Evolutionary conservation across 306 rosid genomes (phyloP).

Genomic region (Calophaca sinica): DNA sequence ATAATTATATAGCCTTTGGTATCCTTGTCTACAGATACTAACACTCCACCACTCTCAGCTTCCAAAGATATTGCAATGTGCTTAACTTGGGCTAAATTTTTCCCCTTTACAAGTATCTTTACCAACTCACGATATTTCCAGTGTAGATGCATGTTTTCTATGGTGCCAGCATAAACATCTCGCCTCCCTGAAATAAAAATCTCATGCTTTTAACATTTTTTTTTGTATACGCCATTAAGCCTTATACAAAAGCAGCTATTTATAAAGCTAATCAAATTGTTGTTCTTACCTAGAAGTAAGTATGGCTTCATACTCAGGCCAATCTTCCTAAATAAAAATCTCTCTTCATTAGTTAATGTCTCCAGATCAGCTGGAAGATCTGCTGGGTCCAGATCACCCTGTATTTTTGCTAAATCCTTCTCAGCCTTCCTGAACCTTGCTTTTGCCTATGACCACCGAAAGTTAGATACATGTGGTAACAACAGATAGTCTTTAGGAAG

Average conservation of each 20-base stretch:
- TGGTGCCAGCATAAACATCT: conserved; percentile 83
- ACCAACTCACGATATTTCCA: conserved; percentile 93
- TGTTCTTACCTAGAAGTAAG: conserved; percentile 73
- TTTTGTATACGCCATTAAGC: conserved; percentile 42
- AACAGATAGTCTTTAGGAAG: conserved; percentile 28
- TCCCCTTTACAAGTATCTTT: conserved; percentile 81
- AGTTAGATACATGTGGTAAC: conserved; percentile 49
- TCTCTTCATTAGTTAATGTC: conserved; percentile 82
- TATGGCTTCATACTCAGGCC: conserved; percentile 92
- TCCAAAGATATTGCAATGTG: conserved; percentile 87
- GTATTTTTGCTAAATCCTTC: conserved; percentile 77
- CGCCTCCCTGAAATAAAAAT: conserved; percentile 74
- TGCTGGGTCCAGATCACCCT: conserved; percentile 67
- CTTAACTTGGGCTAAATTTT: conserved; percentile 72
- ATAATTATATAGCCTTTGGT: conserved; percentile 72
- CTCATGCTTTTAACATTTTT: conserved; percentile 23
- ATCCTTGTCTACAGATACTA: conserved; percentile 84
- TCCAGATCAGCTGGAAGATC: conserved; percentile 89
- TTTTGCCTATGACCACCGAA: conserved; percentile 68
- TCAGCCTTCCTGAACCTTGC: conserved; percentile 74
- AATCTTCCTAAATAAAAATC: conserved; percentile 84
- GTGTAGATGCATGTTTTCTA: conserved; percentile 96
- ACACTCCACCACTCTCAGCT: conserved; percentile 95
- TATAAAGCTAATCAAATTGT: conserved; percentile 23
- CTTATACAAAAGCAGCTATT: conserved; percentile 39